Percentiles rank a stretch among this genome's conserved stretches.
phyloP scores from a whole-genome alignment of 257 asterid species.

The Penstemon davidsonii region DNA sequence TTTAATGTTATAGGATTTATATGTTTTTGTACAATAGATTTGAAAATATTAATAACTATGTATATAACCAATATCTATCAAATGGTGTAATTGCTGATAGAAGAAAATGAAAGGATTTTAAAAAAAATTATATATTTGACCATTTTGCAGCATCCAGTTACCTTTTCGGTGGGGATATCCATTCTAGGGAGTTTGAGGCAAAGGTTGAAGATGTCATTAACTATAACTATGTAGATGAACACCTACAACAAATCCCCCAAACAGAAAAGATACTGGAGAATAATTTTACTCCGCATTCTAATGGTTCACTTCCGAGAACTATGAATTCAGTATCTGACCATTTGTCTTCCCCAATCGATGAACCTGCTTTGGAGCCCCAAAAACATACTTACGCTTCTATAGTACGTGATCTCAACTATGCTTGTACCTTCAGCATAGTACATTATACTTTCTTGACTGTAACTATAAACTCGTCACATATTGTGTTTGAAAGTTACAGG shows the following conservation, averaged over 20 bases:
- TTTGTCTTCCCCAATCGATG: constrained; percentile 61
- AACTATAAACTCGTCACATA: constrained; percentile 21
- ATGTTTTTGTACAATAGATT: not conserved
- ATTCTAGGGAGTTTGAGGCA: constrained; percentile 54
- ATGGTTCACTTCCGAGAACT: constrained; percentile 69
- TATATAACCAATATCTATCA: not conserved
- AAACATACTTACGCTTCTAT: constrained; percentile 97
- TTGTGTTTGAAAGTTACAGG: constrained; percentile 48
- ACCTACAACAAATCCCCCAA: constrained; percentile 55
- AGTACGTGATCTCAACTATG: constrained; percentile 50
- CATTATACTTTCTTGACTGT: constrained; percentile 9
- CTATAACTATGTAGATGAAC: constrained; percentile 63
- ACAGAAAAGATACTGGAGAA: constrained; percentile 62
- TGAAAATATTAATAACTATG: not conserved
- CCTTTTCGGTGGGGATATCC: constrained; percentile 63
- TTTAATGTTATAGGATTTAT: not conserved
- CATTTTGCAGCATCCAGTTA: constrained; percentile 60
- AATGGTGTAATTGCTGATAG: not conserved
- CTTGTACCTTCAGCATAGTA: constrained; percentile 14
- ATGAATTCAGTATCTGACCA: constrained; percentile 57
- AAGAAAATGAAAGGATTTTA: not conserved
- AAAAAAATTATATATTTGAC: constrained; percentile 3
- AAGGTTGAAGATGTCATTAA: constrained; percentile 53
- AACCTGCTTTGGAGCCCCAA: constrained; percentile 69
- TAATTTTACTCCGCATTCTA: constrained; percentile 57